Evolutionary conservation across 2,329 filamentous ascomycete genomes (phyloP).

Genomic region (Dothistroma pini): DNA sequence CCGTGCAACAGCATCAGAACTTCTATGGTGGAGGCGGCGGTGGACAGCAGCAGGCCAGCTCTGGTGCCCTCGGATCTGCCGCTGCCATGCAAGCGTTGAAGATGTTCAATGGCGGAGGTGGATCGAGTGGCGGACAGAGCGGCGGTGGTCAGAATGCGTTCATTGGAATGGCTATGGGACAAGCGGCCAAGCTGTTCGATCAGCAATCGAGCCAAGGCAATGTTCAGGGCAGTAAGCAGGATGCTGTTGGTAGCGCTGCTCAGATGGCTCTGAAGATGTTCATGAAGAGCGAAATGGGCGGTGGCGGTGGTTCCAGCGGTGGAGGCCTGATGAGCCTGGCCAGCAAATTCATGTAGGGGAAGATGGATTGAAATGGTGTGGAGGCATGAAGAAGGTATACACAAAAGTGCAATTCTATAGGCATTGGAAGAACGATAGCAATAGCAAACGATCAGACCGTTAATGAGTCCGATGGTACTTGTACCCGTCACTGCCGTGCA

Average conservation of each 20-base stretch:
- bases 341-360: constrained; percentile 54
- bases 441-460: not conserved
- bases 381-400: not conserved
- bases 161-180: constrained; percentile 57
- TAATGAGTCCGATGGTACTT: not conserved
- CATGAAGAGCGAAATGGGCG: constrained; percentile 65
- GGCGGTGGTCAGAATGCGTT: constrained; percentile 68
- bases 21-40: constrained; percentile 59
- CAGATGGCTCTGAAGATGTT: constrained; percentile 91
- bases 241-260: constrained; percentile 71
- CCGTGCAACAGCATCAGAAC: constrained; percentile 70
- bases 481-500: too few relatives aligned
- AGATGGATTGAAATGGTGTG: not conserved
- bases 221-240: constrained; percentile 67
- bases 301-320: constrained; percentile 47
- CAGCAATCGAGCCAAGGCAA: constrained; percentile 56
- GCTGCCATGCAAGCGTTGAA: constrained; percentile 80
- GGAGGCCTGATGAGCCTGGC: constrained; percentile 55
- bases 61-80: constrained; percentile 58
- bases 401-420: not conserved
- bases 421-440: not conserved
- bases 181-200: constrained; percentile 74
- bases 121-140: constrained; percentile 35
- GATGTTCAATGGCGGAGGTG: constrained; percentile 55
- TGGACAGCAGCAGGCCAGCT: constrained; percentile 44